phyloP scores from a whole-genome alignment of 2,329 filamentous ascomycete species.

The Aureobasidium musti region DNA sequence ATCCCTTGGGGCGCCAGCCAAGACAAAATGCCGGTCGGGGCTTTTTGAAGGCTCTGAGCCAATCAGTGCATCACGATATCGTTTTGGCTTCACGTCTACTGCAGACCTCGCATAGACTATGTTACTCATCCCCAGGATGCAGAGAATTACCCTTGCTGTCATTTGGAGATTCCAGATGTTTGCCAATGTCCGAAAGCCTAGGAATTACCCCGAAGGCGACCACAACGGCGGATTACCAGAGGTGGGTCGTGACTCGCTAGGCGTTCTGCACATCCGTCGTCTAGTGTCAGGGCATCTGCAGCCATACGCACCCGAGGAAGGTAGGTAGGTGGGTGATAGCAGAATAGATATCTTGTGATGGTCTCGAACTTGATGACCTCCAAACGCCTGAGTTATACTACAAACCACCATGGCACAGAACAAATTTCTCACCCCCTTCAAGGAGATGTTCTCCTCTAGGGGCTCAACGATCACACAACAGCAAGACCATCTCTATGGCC shows the following conservation, averaged over 20 bases:
- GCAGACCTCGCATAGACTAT: slow-evolving; percentile 1
- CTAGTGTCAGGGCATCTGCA: background rate
- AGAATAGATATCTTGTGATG: background rate
- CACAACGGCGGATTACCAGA: background rate
- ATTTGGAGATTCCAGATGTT: background rate
- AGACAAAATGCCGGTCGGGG: background rate
- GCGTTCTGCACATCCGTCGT: background rate
- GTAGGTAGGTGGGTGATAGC: background rate
- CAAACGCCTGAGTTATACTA: background rate
- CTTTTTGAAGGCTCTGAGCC: background rate
- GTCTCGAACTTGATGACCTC: background rate
- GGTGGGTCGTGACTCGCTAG: background rate
- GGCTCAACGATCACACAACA: background rate
- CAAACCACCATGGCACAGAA: slow-evolving; percentile 1
- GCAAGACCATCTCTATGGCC: slow-evolving; percentile 45
- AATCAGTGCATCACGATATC: slow-evolving; percentile 1
- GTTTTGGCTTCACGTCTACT: background rate
- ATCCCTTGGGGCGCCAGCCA: background rate
- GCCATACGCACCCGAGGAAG: background rate
- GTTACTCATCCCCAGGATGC: background rate
- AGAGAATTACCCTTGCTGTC: background rate
- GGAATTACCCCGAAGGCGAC: background rate
- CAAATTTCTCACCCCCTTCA: background rate
- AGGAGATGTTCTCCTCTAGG: background rate
- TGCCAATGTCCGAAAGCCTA: slow-evolving; percentile 1